Evolutionary conservation across 2,329 filamentous ascomycete species (phyloP).

Genomic region (Orbilia brochopaga): DNA sequence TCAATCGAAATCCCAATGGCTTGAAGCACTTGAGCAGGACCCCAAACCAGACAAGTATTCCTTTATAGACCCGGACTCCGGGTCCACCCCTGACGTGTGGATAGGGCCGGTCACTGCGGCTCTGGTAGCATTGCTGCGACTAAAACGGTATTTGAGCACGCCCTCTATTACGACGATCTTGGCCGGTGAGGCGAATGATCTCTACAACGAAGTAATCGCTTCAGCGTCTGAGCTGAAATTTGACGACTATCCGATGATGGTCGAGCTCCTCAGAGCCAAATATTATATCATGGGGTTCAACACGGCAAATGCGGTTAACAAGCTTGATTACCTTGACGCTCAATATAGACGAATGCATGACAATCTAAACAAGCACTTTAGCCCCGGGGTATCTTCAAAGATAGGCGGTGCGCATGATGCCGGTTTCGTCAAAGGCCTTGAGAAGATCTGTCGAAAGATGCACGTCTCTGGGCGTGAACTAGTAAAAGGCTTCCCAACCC

Average conservation of each 20-base stretch:
- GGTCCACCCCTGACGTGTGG: neutral
- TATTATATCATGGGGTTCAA: neutral
- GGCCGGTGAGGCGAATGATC: neutral
- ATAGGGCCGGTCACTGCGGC: neutral
- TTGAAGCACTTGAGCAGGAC: neutral
- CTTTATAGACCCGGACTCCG: neutral
- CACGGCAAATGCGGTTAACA: neutral
- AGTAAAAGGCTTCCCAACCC: too few relatives aligned
- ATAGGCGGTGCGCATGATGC: neutral
- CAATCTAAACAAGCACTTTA: neutral
- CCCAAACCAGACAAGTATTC: neutral
- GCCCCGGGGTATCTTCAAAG: neutral
- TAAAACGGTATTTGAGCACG: neutral
- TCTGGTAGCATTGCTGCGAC: neutral
- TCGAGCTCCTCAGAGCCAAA: neutral
- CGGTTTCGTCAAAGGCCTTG: neutral
- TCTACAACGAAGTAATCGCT: neutral
- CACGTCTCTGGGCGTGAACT: too few relatives aligned
- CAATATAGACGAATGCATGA: neutral
- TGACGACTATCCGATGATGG: neutral
- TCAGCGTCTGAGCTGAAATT: neutral
- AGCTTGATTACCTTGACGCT: neutral
- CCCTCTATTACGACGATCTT: neutral
- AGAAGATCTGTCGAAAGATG: neutral
- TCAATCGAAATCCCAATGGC: neutral